Evolutionary conservation across 768 basidiomycete genomes (phyloP).

Genomic region (Termitomyces sp.): DNA sequence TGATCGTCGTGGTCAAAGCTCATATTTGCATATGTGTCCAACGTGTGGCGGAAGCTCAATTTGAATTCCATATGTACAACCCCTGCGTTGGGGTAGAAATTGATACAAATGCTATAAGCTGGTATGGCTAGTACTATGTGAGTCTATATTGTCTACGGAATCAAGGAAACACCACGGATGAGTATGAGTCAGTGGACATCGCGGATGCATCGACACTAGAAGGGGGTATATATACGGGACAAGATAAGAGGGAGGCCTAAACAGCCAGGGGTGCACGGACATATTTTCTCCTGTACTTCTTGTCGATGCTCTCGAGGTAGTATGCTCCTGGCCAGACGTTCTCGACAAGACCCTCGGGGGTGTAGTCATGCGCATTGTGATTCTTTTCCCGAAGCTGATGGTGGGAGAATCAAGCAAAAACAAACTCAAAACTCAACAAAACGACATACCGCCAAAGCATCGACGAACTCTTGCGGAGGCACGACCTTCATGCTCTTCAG

Average conservation of each 20-base stretch:
- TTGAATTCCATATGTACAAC: constrained; percentile 10
- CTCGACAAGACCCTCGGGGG: constrained; percentile 79
- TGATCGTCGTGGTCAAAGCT: neutral
- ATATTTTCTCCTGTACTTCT: constrained; percentile 91
- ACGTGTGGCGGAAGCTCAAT: neutral
- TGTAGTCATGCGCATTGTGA: constrained; percentile 85
- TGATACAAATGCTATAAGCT: constrained; percentile 11
- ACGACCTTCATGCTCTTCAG: constrained; percentile 86
- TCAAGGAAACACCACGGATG: constrained; percentile 1
- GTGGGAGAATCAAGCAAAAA: constrained; percentile 2
- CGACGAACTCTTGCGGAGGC: constrained; percentile 88
- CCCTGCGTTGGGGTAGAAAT: neutral
- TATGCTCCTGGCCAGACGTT: constrained; percentile 94
- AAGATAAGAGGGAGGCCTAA: constrained; percentile 13
- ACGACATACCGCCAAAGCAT: constrained; percentile 61
- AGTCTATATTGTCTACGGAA: constrained; percentile 13
- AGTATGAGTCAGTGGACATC: constrained; percentile 1
- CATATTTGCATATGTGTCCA: neutral
- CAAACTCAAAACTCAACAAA: neutral
- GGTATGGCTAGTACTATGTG: constrained; percentile 2
- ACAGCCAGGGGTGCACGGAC: constrained; percentile 38
- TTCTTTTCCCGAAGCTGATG: constrained; percentile 91
- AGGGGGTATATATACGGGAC: constrained; percentile 11
- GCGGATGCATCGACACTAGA: constrained; percentile 4
- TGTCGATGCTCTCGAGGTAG: constrained; percentile 89